Base-by-base conservation (phyloP, 1,139 yeast genomes). In the Yamadazyma sp. region DNA sequence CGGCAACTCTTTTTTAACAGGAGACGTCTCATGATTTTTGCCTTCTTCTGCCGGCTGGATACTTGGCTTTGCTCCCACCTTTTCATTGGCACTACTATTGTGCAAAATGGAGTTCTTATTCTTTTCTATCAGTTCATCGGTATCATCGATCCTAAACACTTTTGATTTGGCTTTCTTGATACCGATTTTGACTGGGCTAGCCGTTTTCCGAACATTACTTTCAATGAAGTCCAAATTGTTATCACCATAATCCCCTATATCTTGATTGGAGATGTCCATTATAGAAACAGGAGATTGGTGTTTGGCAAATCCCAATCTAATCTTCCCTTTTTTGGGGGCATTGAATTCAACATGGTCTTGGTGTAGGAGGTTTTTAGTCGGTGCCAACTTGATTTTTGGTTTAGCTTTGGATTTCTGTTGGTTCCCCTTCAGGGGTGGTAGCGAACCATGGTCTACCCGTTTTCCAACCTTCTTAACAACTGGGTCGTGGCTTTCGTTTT, bases 211-310 rank as follows among this genome's bases (percentile, higher is more conserved):
- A 3, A 38, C 18, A 35, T 46, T 37, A 2, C 21, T 29, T 29
- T 64, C 70, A 37, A 62, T 47, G 31, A 44, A 51, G 3, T 52
- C 54, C 7, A 68, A 33, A 41, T 67, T 62, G 2, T 51, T 52
- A 36, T 64, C 73, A 7, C 58, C 67, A 40, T 67, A 68, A 29
- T 67, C 69, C 12, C 69, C 71, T 8, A 63, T 45, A 29, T 65
- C 61, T 24, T 65, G 67, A 31, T 61, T 52, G 0, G 70, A 64
- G 5, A 50, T 36, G 36, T 64, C 68, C 42, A 49, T 50, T 16
- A 52, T 45, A 4, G 55, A 44, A 2, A 52, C 51, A 1, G 60
- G 50, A 0, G 61, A 47, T 3, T 25, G 26, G 30, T 37, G 22
- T 29, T 40, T 41, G 15, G 11, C 34, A 15, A 28, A 9, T 8